Conservation (phyloP, 2,329 filamentous ascomycete genomes). For the Scytalidium lignicola region DNA sequence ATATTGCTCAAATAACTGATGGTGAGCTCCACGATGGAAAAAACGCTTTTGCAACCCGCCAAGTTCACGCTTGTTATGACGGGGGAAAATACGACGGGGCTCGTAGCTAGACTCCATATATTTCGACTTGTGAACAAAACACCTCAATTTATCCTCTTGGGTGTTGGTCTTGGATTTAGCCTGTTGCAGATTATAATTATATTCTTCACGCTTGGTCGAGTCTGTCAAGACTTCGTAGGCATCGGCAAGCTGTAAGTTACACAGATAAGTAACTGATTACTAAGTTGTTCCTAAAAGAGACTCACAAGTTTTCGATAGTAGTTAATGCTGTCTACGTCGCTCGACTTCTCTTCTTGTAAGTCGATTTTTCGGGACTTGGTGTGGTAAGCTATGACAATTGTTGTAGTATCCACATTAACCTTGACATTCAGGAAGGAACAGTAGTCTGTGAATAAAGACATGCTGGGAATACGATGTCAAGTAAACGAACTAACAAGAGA, state of each 20-base stretch:
- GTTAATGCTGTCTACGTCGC: background rate
- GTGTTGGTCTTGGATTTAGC: background rate
- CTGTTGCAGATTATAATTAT: no score
- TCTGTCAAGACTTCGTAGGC: background rate
- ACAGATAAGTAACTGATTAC: background rate
- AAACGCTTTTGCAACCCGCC: background rate
- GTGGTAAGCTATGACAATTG: background rate
- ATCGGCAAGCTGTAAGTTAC: background rate
- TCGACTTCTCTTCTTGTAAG: background rate
- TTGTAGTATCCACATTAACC: background rate
- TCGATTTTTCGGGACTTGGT: background rate
- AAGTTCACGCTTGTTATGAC: background rate
- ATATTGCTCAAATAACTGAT: background rate
- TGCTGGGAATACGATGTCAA: background rate
- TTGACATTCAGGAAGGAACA: background rate
- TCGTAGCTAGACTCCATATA: background rate
- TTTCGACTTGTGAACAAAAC: background rate
- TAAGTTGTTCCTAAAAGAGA: background rate
- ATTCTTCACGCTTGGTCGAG: background rate
- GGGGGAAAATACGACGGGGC: background rate
- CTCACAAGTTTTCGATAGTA: background rate
- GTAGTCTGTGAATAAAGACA: background rate
- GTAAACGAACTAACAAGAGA: background rate
- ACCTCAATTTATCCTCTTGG: background rate
- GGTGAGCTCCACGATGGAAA: background rate